Evolutionary conservation across 192 early-diverging fungal genomes (phyloP).

Genomic region (Linnemannia exigua): DNA sequence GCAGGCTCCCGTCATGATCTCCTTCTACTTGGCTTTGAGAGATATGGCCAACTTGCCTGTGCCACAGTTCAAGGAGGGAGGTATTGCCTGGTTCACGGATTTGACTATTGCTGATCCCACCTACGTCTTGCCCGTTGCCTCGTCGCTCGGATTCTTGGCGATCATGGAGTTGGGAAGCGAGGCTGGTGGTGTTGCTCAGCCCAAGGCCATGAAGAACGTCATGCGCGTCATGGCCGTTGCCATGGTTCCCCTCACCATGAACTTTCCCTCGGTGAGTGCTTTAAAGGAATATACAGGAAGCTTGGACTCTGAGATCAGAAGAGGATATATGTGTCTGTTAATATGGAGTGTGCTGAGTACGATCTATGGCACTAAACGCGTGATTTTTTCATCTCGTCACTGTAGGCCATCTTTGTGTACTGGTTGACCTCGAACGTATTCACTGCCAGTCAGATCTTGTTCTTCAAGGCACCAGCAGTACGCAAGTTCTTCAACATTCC

Average conservation of each 20-base stretch:
- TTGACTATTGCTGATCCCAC: constrained; percentile 85
- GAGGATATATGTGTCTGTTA: too few species aligned
- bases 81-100: constrained; percentile 89
- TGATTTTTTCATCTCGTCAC: not conserved
- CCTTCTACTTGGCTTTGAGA: constrained; percentile 86
- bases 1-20: constrained; percentile 88
- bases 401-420: constrained; percentile 85
- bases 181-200: constrained; percentile 39
- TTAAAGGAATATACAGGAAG: not conserved
- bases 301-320: not conserved
- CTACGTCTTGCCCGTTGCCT: constrained; percentile 84
- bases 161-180: constrained; percentile 75
- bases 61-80: constrained; percentile 84
- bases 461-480: constrained; percentile 72
- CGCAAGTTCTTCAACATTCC: constrained; percentile 74
- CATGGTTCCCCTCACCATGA: constrained; percentile 52
- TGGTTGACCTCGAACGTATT: constrained; percentile 85
- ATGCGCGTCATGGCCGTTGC: constrained; percentile 60
- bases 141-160: constrained; percentile 76
- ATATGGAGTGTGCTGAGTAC: too few species aligned
- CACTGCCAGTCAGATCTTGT: constrained; percentile 77
- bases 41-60: constrained; percentile 87
- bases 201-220: constrained; percentile 49
- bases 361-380: not conserved
- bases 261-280: constrained; percentile 55